Evolutionary conservation across 2,329 filamentous ascomycete genomes (phyloP).

Genomic region (Cladophialophora carrionii): DNA sequence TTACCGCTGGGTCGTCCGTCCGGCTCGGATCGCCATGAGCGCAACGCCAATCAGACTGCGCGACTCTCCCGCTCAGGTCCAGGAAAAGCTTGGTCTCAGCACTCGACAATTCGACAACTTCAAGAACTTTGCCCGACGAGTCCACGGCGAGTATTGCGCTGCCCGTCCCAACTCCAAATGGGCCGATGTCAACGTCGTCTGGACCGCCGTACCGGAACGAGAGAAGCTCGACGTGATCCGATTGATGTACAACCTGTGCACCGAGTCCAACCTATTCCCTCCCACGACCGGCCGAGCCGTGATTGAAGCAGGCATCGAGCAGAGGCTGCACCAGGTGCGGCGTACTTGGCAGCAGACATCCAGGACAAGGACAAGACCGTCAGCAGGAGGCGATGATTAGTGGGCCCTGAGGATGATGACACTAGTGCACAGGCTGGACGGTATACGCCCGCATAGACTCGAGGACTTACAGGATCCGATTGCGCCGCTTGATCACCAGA

Average conservation of each 20-base stretch:
- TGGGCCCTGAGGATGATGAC: conserved; percentile 13
- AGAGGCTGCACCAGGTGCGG: conserved; percentile 33
- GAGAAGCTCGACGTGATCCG: conserved; percentile 29
- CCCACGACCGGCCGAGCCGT: conserved; percentile 18
- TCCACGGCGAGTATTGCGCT: conserved; percentile 31
- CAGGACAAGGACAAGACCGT: conserved; percentile 25
- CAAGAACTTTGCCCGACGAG: conserved; percentile 31
- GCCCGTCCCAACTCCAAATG: conserved; percentile 31
- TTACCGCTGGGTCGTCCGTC: conserved; percentile 9
- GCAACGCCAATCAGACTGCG: conserved; percentile 32
- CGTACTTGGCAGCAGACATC: conserved; percentile 34
- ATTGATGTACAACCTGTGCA: conserved; percentile 30
- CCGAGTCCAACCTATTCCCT: conserved; percentile 27
- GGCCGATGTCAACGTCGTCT: conserved; percentile 31
- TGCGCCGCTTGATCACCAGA: not conserved
- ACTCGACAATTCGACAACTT: conserved; percentile 33
- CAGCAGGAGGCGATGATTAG: conserved; percentile 23
- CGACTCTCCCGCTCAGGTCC: conserved; percentile 30
- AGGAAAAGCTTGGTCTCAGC: conserved; percentile 30
- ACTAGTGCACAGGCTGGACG: conserved; percentile 13
- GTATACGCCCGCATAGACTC: conserved; percentile 11
- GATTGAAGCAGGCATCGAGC: conserved; percentile 30
- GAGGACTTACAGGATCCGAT: conserved; percentile 14
- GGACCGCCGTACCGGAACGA: conserved; percentile 31
- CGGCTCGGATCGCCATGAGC: conserved; percentile 27